These are phyloP conservation scores for Davidsoniella virescens DNA, from an alignment of 2,329 filamentous ascomycete genomes.

Conservation along the genomic window DNA sequence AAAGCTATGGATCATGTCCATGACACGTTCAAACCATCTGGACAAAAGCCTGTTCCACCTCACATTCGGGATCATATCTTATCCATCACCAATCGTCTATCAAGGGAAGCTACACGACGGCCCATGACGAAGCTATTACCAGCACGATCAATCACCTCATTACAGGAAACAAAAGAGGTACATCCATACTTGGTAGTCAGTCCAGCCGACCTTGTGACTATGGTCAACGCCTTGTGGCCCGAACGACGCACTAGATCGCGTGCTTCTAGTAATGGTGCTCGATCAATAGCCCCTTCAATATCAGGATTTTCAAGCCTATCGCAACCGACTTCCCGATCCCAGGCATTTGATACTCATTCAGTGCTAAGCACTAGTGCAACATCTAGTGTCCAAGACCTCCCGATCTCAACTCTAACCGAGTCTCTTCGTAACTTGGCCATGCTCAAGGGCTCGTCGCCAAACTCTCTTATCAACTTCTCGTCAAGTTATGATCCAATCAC, in stretches of 20 bases:
- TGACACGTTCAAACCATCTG: slow-evolving; percentile 42
- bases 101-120: slow-evolving; percentile 32
- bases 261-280: slow-evolving; percentile 39
- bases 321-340: slow-evolving; percentile 47
- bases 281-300: slow-evolving; percentile 49
- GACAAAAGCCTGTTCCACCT: slow-evolving; percentile 41
- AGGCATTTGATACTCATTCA: slow-evolving; percentile 49
- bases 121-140: slow-evolving; percentile 45
- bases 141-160: slow-evolving; percentile 54
- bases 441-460: slow-evolving; percentile 21
- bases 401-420: slow-evolving; percentile 30
- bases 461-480: not conserved
- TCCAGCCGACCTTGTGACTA: slow-evolving; percentile 59
- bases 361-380: slow-evolving; percentile 57
- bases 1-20: slow-evolving; percentile 65
- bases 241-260: slow-evolving; percentile 49
- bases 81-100: slow-evolving; percentile 51
- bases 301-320: slow-evolving; percentile 53
- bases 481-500: not conserved
- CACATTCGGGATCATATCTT: slow-evolving; percentile 54
- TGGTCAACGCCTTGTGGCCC: slow-evolving; percentile 74
- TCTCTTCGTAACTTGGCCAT: slow-evolving; percentile 43
- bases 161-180: slow-evolving; percentile 61
- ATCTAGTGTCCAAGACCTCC: slow-evolving; percentile 54
- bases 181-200: slow-evolving; percentile 68